A percentile compares a stretch with the other conserved stretches of the same genome.
Conservation (phyloP, 2,329 filamentous ascomycete genomes). For the Scorias spongiosa region DNA sequence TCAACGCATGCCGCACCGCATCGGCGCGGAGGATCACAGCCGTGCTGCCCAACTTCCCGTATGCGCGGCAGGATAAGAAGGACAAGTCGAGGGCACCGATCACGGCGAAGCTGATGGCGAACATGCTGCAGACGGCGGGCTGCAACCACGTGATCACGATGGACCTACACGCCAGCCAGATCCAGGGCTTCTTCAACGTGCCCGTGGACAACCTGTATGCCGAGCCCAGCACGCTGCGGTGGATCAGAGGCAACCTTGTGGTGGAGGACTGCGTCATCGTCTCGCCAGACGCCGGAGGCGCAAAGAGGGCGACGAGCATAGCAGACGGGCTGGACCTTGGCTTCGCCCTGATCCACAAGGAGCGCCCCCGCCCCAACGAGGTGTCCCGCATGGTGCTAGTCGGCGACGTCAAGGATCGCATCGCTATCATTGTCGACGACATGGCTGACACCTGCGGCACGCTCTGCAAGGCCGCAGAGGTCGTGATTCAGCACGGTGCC, state of each 20-base stretch:
- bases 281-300: constrained; percentile 84
- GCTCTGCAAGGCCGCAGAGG: constrained; percentile 72
- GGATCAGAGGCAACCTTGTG: constrained; percentile 76
- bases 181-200: constrained; percentile 89
- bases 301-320: constrained; percentile 84
- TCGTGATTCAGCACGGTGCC: constrained; percentile 74
- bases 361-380: constrained; percentile 78
- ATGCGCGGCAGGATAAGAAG: constrained; percentile 95
- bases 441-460: constrained; percentile 96
- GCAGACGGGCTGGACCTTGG: constrained; percentile 79
- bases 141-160: constrained; percentile 92
- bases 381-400: constrained; percentile 93
- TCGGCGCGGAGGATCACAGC: constrained; percentile 85
- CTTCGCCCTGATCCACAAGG: constrained; percentile 94
- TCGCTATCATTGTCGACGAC: constrained; percentile 91
- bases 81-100: constrained; percentile 93
- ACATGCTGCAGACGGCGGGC: constrained; percentile 91
- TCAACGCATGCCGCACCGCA: constrained; percentile 80
- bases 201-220: constrained; percentile 75
- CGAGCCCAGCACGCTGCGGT: constrained; percentile 78
- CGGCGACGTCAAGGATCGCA: constrained; percentile 77
- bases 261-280: constrained; percentile 83
- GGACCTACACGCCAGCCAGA: constrained; percentile 88
- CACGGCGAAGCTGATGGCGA: constrained; percentile 86
- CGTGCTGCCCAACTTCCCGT: constrained; percentile 91